Conservation (phyloP, 2,329 filamentous ascomycete species). For the Aureobasidium uvarum region DNA sequence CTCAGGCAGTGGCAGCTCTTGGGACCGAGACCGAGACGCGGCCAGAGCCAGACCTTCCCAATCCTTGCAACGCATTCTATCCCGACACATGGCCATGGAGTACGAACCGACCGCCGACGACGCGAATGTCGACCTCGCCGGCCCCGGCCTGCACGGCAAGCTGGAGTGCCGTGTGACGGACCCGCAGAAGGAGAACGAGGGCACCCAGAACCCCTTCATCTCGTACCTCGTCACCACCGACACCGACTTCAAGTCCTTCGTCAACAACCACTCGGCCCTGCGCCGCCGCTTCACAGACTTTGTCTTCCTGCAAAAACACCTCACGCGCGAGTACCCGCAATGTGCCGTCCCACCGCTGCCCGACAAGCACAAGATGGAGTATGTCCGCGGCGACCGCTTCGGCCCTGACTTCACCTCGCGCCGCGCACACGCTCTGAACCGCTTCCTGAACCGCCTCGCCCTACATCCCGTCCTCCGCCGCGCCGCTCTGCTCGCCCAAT, state of each 20-base stretch:
- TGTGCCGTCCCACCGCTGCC: slow-evolving; percentile 91
- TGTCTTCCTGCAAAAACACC: slow-evolving; percentile 89
- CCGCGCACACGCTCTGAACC: slow-evolving; percentile 83
- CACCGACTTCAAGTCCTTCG: slow-evolving; percentile 91
- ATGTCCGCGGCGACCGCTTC: slow-evolving; percentile 94
- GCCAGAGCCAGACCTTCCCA: background rate
- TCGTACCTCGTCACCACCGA: slow-evolving; percentile 92
- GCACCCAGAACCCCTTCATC: slow-evolving; percentile 93
- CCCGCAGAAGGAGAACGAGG: slow-evolving; percentile 92
- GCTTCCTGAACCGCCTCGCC: slow-evolving; percentile 82
- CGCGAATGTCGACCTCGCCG: slow-evolving; percentile 52
- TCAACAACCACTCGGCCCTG: slow-evolving; percentile 73
- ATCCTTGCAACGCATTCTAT: background rate
- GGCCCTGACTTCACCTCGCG: slow-evolving; percentile 87
- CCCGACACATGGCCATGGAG: slow-evolving; percentile 5
- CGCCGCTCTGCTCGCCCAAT: slow-evolving; percentile 77
- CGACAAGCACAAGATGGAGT: slow-evolving; percentile 99
- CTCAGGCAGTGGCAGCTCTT: slow-evolving; percentile 1
- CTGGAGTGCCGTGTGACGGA: slow-evolving; percentile 80
- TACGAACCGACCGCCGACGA: slow-evolving; percentile 19
- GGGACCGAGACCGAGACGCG: background rate
- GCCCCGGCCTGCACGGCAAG: slow-evolving; percentile 65
- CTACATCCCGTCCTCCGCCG: slow-evolving; percentile 86
- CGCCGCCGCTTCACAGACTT: slow-evolving; percentile 97
- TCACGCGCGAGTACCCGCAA: slow-evolving; percentile 83